These are phyloP conservation scores for Neonectria sp. DNA, from an alignment of 2,329 filamentous ascomycete genomes.

Conservation along the genomic window DNA sequence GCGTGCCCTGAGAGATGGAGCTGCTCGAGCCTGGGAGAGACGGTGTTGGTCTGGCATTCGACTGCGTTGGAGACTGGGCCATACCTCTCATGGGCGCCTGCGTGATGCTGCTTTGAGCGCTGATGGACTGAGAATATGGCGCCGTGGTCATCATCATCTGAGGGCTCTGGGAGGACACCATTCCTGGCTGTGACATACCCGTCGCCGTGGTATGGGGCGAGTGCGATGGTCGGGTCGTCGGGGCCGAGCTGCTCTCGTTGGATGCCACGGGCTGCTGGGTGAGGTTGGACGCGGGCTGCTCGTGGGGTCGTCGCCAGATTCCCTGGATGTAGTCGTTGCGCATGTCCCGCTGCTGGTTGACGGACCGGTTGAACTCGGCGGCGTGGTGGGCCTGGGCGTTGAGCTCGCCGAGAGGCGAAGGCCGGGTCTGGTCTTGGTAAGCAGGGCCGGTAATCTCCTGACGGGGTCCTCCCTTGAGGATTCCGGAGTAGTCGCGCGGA, in stretches of 20 bases:
- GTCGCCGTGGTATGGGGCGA: slow-evolving; percentile 71
- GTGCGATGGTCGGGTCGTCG: slow-evolving; percentile 68
- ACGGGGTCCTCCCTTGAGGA: slow-evolving; percentile 82
- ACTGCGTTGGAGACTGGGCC: slow-evolving; percentile 68
- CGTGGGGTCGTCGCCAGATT: slow-evolving; percentile 87
- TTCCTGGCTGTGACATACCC: slow-evolving; percentile 69
- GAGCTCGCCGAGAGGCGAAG: slow-evolving; percentile 83
- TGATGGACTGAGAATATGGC: slow-evolving; percentile 79
- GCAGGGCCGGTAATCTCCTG: slow-evolving; percentile 91
- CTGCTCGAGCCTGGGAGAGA: slow-evolving; percentile 68
- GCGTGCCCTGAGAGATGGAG: slow-evolving; percentile 65
- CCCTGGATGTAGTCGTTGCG: slow-evolving; percentile 85
- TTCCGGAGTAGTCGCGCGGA: slow-evolving; percentile 85
- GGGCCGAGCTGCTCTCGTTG: slow-evolving; percentile 58
- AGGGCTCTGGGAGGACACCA: slow-evolving; percentile 74
- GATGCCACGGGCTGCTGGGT: slow-evolving; percentile 64
- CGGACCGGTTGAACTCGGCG: slow-evolving; percentile 89
- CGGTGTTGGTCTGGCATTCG: slow-evolving; percentile 77
- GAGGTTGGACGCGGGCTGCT: slow-evolving; percentile 73
- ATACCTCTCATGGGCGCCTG: slow-evolving; percentile 81
- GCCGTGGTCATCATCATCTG: slow-evolving; percentile 77
- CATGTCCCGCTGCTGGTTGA: slow-evolving; percentile 85
- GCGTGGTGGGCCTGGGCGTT: slow-evolving; percentile 89
- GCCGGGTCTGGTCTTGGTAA: slow-evolving; percentile 89
- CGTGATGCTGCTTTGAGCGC: slow-evolving; percentile 79